Evolutionary conservation across 2,329 filamentous ascomycete species (phyloP).

Genomic region (Elsinoe australis): DNA sequence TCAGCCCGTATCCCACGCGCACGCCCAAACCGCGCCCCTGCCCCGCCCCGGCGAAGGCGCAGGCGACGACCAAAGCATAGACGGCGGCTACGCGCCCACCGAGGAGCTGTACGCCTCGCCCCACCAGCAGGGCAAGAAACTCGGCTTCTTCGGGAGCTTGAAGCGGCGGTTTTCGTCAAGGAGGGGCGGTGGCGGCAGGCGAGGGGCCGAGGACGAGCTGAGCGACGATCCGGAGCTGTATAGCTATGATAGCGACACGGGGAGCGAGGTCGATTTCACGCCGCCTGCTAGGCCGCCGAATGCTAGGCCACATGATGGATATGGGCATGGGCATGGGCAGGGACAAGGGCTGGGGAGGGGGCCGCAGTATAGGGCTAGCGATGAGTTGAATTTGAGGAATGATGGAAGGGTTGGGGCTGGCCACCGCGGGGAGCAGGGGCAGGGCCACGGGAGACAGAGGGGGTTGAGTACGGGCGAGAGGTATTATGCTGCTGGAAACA

Average conservation of each 20-base stretch:
- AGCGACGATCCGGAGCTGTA: slow-evolving; percentile 13
- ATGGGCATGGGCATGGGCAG: neutral
- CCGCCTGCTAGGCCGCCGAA: slow-evolving; percentile 3
- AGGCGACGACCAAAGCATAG: too few relatives aligned
- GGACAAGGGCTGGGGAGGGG: neutral
- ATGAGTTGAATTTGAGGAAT: slow-evolving; percentile 3
- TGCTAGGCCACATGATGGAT: neutral
- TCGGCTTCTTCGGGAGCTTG: slow-evolving; percentile 14
- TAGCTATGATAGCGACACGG: neutral
- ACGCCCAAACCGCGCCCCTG: neutral
- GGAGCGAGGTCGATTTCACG: slow-evolving; percentile 11
- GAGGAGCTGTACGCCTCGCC: slow-evolving; percentile 10
- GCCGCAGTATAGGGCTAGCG: neutral
- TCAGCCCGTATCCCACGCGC: neutral
- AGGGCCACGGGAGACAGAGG: neutral
- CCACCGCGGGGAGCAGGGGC: neutral
- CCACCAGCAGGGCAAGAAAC: slow-evolving; percentile 4
- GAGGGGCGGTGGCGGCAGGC: neutral
- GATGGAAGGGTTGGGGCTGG: neutral
- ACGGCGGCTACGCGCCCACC: slow-evolving; percentile 8
- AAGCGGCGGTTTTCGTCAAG: slow-evolving; percentile 15
- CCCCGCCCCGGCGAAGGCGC: neutral
- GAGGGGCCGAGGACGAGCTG: neutral
- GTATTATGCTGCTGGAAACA: neutral
- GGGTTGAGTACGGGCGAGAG: slow-evolving; percentile 6